A percentile compares a stretch with the other conserved stretches of the same genome.
Conservation (phyloP, 2,329 filamentous ascomycete genomes). For the Ophiostoma tasmaniense region DNA sequence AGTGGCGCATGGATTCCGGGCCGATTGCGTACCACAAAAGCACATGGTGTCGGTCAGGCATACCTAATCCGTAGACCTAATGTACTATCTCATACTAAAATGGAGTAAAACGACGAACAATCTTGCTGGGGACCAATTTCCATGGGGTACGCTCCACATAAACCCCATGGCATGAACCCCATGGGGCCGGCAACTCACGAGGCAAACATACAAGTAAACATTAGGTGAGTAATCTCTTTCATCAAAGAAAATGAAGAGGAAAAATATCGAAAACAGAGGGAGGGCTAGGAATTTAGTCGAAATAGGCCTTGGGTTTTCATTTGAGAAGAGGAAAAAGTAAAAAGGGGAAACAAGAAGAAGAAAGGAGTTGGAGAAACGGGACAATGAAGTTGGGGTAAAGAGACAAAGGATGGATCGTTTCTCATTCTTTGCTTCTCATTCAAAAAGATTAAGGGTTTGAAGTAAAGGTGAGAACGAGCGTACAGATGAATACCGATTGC, state of each 20-base stretch:
- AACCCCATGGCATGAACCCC: slow-evolving; percentile 5
- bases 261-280: background rate
- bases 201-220: background rate
- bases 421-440: background rate
- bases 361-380: background rate
- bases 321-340: background rate
- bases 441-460: background rate
- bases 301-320: background rate
- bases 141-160: slow-evolving; percentile 4
- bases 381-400: background rate
- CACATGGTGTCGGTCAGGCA: background rate
- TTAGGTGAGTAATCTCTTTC: background rate
- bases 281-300: background rate
- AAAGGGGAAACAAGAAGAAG: background rate
- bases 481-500: too few species aligned
- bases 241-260: background rate
- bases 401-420: background rate
- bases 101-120: background rate
- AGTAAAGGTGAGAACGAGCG: background rate
- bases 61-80: background rate
- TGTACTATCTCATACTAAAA: background rate
- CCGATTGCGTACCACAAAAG: slow-evolving; percentile 5
- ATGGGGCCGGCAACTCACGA: slow-evolving; percentile 7
- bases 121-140: background rate
- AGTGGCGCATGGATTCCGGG: background rate